Percentiles rank a stretch among this genome's conserved stretches.
Evolutionary conservation across 2,329 filamentous ascomycete genomes (phyloP).

Genomic region (Alternaria triticina): DNA sequence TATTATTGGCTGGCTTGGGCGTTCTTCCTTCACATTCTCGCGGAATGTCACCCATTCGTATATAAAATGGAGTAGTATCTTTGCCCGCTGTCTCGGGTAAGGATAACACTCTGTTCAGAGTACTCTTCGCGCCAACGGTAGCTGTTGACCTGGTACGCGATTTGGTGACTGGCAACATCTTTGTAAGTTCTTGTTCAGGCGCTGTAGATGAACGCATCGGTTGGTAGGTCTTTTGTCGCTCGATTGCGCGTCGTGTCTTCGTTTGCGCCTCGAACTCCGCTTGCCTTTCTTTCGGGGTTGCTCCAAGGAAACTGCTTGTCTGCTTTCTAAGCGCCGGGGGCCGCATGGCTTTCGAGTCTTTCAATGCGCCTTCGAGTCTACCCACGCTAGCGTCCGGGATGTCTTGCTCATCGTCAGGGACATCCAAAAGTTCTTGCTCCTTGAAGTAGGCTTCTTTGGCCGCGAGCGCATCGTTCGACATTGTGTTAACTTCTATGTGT

Average conservation of each 20-base stretch:
- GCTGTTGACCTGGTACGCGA: conserved; percentile 1
- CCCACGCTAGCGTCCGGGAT: conserved; percentile 19
- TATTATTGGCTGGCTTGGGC: conserved; percentile 37
- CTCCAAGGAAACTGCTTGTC: conserved; percentile 38
- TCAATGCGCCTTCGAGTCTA: conserved; percentile 28
- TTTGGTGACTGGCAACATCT: conserved; percentile 21
- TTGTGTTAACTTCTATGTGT: neutral
- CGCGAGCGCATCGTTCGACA: conserved; percentile 31
- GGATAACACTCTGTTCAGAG: conserved; percentile 31
- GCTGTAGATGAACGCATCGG: conserved; percentile 27
- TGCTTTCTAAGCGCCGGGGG: conserved; percentile 20
- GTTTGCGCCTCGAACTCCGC: conserved; percentile 35
- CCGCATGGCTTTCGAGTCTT: conserved; percentile 27
- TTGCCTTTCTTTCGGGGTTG: conserved; percentile 38
- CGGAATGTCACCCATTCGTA: conserved; percentile 34
- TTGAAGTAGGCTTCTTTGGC: conserved; percentile 40
- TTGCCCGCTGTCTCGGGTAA: conserved; percentile 22
- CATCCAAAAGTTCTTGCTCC: conserved; percentile 37
- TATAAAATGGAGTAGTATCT: conserved; percentile 35
- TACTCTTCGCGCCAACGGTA: conserved; percentile 2
- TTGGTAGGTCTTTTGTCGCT: conserved; percentile 9
- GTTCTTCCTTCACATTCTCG: conserved; percentile 38
- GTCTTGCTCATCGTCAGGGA: conserved; percentile 36
- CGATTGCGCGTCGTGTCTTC: conserved; percentile 17
- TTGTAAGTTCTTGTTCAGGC: conserved; percentile 18